A percentile compares a stretch with the other conserved stretches of the same genome.
Conservation (phyloP, 257 asterid genomes). For the Orobanche coerulescens region DNA sequence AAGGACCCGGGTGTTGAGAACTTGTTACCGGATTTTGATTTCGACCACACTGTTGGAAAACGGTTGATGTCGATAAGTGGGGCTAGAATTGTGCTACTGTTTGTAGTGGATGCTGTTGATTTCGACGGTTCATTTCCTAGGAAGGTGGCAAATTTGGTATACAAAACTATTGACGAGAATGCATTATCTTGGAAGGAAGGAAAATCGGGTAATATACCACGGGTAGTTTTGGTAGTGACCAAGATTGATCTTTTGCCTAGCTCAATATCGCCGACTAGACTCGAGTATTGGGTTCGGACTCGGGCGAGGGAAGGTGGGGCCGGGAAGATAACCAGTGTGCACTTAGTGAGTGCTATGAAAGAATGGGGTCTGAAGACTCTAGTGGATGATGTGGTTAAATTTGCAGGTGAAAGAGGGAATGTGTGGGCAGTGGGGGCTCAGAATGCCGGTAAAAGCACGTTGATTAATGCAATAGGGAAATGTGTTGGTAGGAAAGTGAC, state of each 20-base stretch:
- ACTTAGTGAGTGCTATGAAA: constrained; percentile 75
- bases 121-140: constrained; percentile 89
- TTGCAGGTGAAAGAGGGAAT: constrained; percentile 77
- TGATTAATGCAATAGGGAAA: constrained; percentile 72
- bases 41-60: constrained; percentile 81
- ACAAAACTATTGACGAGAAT: constrained; percentile 56
- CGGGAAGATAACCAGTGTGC: constrained; percentile 55
- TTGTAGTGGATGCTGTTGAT: constrained; percentile 85
- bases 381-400: constrained; percentile 59
- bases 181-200: constrained; percentile 75
- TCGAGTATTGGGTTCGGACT: constrained; percentile 84
- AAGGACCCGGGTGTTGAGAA: constrained; percentile 61
- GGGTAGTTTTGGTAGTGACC: constrained; percentile 67
- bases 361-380: constrained; percentile 86
- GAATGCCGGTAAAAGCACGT: constrained; percentile 86
- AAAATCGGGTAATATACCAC: constrained; percentile 73
- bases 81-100: constrained; percentile 60
- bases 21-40: constrained; percentile 80
- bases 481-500: constrained; percentile 45
- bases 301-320: constrained; percentile 79
- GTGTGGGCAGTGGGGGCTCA: constrained; percentile 95
- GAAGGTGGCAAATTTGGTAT: constrained; percentile 56
- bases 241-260: constrained; percentile 88
- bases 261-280: constrained; percentile 62
- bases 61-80: constrained; percentile 53